Base-by-base conservation (phyloP, 331 rosid genomes). In the Arachis monticola region DNA sequence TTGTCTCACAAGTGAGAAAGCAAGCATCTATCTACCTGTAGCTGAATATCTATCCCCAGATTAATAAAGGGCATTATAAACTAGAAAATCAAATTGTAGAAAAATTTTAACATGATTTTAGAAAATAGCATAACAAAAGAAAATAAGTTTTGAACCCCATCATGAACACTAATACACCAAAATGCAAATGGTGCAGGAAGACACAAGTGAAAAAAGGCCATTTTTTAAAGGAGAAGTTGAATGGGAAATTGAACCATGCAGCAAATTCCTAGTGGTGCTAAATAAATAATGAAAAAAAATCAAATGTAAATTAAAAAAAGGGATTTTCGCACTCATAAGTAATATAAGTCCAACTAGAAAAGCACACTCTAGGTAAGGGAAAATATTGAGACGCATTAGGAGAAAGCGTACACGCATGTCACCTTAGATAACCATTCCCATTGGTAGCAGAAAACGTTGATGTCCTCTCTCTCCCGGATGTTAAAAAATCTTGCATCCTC, bases 401-500 rank as follows among this genome's bases (percentile, higher is more conserved):
- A 48, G 51, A 60, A 59, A 71, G 42, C 90, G 30, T 92, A 94
- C 97, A 85, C 17, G 84, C 59, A 72, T 73, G 86, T 85, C 92
- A 84, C 61, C 77, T 75, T 60, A 80, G 56, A 67, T 87, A 81
- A 59, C 96, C 88, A 66, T 78, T 81, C 72, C 92, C 90, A 9
- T 88, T 82, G 47, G 87, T 64, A 51, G 78, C 31, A 11, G 83
- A 76, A 62, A 83, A 85, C 80, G 77, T 59, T 8, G 85, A 66
- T 58, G 74, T 88, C 75, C 88, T 81, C 77, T 90, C 96, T 85
- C 90, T 92, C 65, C 93, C 88, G 3, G 90, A 69, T 3, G 95
- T 84, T 59, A 92, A 77, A 76, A 95, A 82, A 74, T 95, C 97
- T 76, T 90, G 96, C 91, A 90, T 89, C 82, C 97, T 92, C 83